These are phyloP conservation scores for Fraxinus baroniana DNA, from an alignment of 305 asterid genomes.

Conservation along the genomic window DNA sequence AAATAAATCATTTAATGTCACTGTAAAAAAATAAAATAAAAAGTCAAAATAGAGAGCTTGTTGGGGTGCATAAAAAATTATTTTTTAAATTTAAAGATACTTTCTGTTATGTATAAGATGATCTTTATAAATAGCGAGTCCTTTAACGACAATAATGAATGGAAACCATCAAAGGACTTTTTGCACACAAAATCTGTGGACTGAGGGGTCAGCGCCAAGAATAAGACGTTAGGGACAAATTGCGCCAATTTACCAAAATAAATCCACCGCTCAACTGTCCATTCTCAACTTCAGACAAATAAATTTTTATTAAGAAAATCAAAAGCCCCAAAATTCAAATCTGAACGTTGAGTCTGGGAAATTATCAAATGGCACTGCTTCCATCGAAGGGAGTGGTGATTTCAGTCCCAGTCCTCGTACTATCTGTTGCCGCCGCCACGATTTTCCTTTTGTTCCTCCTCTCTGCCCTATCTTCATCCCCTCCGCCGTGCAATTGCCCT, in stretches of 20 bases:
- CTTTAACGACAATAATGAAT: not conserved
- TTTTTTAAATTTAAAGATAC: too few relatives aligned
- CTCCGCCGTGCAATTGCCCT: slow-evolving; percentile 57
- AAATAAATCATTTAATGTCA: too few relatives aligned
- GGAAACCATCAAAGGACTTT: not conserved
- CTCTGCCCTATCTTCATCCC: slow-evolving; percentile 42
- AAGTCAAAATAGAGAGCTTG: too few relatives aligned
- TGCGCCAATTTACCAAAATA: not conserved
- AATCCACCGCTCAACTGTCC: not conserved
- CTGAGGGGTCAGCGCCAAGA: not conserved
- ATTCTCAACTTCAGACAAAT: not conserved
- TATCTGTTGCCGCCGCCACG: slow-evolving; percentile 51
- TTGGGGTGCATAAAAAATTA: too few relatives aligned
- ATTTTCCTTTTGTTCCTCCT: slow-evolving; percentile 50
- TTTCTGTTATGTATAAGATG: too few relatives aligned
- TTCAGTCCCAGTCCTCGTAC: slow-evolving; percentile 61
- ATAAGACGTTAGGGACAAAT: not conserved
- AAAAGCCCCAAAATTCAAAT: not conserved
- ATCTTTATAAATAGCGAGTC: too few relatives aligned
- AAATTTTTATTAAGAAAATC: too few relatives aligned
- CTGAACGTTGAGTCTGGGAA: not conserved
- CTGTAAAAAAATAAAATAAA: too few relatives aligned
- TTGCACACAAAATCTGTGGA: not conserved
- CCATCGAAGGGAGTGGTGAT: slow-evolving; percentile 75
- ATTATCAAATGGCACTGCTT: slow-evolving; percentile 45